These are phyloP conservation scores for Rhizopus sp. DNA, from an alignment of 371 early-diverging fungal species.

Conservation along the genomic window DNA sequence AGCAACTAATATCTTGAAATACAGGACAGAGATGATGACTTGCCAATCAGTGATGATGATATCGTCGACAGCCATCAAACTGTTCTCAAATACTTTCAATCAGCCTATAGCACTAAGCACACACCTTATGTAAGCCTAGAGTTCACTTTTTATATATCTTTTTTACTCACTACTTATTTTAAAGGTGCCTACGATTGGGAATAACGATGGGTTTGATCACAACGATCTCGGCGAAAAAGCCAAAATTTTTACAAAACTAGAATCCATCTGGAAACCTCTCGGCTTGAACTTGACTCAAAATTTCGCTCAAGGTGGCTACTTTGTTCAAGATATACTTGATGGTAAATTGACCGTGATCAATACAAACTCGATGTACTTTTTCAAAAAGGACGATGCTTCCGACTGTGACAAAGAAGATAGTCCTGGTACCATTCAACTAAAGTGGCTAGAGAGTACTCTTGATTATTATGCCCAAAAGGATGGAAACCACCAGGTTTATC, in stretches of 20 bases:
- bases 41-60: constrained; percentile 26
- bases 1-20: not conserved
- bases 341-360: constrained; percentile 25
- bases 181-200: constrained; percentile 52
- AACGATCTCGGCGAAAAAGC: constrained; percentile 29
- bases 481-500: constrained; percentile 24
- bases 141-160: not conserved
- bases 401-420: constrained; percentile 30
- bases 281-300: constrained; percentile 22
- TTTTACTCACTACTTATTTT: not conserved
- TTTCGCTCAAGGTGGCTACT: constrained; percentile 31
- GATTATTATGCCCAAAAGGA: constrained; percentile 8
- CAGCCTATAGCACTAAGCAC: constrained; percentile 28
- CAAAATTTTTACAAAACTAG: constrained; percentile 22
- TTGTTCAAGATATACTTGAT: constrained; percentile 22
- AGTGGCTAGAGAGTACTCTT: constrained; percentile 33
- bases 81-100: constrained; percentile 30
- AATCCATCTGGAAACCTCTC: constrained; percentile 32
- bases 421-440: constrained; percentile 31
- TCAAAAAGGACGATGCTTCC: constrained; percentile 15
- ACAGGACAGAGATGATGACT: constrained; percentile 41
- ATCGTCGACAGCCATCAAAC: constrained; percentile 32
- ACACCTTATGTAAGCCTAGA: constrained; percentile 29
- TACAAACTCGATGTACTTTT: constrained; percentile 39
- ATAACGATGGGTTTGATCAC: constrained; percentile 41